A percentile compares a stretch with the other conserved stretches of the same genome.
These are phyloP conservation scores for Acacia concinna DNA, from an alignment of 331 rosid species.

Conservation along the genomic window DNA sequence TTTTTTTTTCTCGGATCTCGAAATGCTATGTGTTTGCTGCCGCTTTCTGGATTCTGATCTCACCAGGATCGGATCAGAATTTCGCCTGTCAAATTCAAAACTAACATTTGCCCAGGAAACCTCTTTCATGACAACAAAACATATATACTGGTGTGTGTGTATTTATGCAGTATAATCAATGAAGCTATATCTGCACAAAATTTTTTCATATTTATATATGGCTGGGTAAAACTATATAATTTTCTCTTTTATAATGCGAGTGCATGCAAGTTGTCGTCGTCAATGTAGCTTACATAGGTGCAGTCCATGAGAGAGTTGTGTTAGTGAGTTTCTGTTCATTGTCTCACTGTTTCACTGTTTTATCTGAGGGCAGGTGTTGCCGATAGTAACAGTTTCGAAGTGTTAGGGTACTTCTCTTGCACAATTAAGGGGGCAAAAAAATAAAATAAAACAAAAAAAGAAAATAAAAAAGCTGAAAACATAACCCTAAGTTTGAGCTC, in stretches of 20 bases:
- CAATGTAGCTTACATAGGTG: conserved; percentile 42
- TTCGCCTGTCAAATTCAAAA: conserved; percentile 31
- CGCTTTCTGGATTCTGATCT: conserved; percentile 35
- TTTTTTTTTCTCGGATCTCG: conserved; percentile 33
- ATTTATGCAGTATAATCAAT: not conserved
- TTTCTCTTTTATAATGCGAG: not conserved
- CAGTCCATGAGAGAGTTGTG: conserved; percentile 32
- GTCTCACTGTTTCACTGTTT: conserved; percentile 48
- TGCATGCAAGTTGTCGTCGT: conserved; percentile 43
- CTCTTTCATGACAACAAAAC: not conserved
- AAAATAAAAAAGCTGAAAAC: conserved; percentile 27
- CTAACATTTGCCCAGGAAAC: conserved; percentile 27
- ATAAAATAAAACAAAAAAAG: not conserved
- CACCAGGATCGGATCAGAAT: conserved; percentile 40
- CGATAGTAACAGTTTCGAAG: conserved; percentile 47
- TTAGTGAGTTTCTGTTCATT: conserved; percentile 28
- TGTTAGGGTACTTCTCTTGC: conserved; percentile 29
- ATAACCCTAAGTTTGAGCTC: conserved; percentile 41
- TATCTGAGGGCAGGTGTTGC: conserved; percentile 53
- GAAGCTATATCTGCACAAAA: not conserved
- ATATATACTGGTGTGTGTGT: too few relatives aligned
- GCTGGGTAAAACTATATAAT: not conserved
- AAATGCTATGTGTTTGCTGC: conserved; percentile 31
- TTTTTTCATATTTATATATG: not conserved
- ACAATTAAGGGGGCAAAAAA: not conserved